Evolutionary conservation across 805 yeast genomes (phyloP), one percentile per base, ranked within the genome.

Genomic region (Starmerella geochares): DNA sequence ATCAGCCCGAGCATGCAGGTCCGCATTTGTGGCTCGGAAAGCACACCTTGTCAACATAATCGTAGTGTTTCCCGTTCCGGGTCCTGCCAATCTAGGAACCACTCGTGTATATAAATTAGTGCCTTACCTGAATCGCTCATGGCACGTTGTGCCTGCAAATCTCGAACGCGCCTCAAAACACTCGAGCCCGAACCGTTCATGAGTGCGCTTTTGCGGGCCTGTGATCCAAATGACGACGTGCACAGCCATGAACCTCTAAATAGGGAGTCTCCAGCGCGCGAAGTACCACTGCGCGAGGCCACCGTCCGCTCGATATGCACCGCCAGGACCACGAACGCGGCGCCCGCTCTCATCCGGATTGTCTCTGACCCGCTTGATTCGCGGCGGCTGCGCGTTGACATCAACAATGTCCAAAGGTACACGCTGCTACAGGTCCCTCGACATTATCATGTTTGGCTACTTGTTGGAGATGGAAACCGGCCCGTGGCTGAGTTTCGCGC

Each of bases 401-500:
- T 38, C 20, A 38, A 38, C 29, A 38, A 24, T 14, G 23, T n/a
- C 28, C 42, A 38, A 14, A 23, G 13, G 10, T 40, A 40, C 17
- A 40, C 45, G 19, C 25, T 40, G n/a, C 16, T 40, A 7, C 45
- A 29, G 35, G n/a, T 28, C 21, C 45, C 33, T 23, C 23, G 17
- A 24, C 33, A 29, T 29, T 13, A 16, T n/a, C 45, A 40, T 28
- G 17, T 4, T 10, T 40, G 45, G 45, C 45, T 40, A 6, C 25
- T 40, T 6, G 25, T 40, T 17, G 45, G 25, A 10, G 45, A 27
- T 1, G 25, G 17, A 8, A 29, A 29, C 24, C 27, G 25, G 35
- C 35, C 45, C 16, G 19, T 40, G 23, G 35, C 25, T n/a, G n/a
- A 28, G 25, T 19, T 40, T n/a, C 35, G 45, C 25, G 45, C 45